These are phyloP conservation scores for Hydrangea macrophylla DNA, from an alignment of 148 eudicot species.

Conservation along the genomic window DNA sequence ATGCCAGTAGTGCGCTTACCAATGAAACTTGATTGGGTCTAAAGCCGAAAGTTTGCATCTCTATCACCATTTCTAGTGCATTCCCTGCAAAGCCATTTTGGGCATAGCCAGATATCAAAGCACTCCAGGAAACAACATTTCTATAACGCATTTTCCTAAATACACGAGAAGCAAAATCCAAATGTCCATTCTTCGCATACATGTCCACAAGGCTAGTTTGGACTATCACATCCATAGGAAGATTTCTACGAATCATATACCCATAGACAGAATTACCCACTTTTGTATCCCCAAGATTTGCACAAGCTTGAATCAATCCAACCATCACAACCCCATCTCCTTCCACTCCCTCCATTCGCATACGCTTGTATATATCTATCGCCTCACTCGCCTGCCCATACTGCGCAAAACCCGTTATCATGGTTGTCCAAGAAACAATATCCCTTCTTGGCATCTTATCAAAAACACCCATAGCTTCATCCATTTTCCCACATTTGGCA, in stretches of 20 bases:
- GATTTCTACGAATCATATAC: slow-evolving; percentile 46
- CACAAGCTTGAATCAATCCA: slow-evolving; percentile 64
- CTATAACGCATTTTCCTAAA: slow-evolving; percentile 41
- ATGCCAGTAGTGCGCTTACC: slow-evolving; percentile 59
- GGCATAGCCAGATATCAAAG: slow-evolving; percentile 65
- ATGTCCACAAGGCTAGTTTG: slow-evolving; percentile 64
- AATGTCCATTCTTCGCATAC: slow-evolving; percentile 61
- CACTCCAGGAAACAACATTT: slow-evolving; percentile 63
- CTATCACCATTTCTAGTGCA: slow-evolving; percentile 49
- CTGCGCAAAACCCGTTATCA: slow-evolving; percentile 59
- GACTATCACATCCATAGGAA: slow-evolving; percentile 41
- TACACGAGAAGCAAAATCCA: slow-evolving; percentile 44
- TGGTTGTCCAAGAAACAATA: slow-evolving; percentile 62
- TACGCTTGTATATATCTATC: slow-evolving; percentile 31
- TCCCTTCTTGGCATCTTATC: slow-evolving; percentile 50
- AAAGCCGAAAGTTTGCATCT: slow-evolving; percentile 59
- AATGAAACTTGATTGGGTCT: slow-evolving; percentile 54
- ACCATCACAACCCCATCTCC: slow-evolving; percentile 67
- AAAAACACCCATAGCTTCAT: slow-evolving; percentile 49
- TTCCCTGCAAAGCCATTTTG: slow-evolving; percentile 56
- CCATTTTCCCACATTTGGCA: slow-evolving; percentile 59
- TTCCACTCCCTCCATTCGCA: slow-evolving; percentile 44
- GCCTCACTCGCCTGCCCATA: slow-evolving; percentile 49
- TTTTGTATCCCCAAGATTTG: slow-evolving; percentile 41
- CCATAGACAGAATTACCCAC: slow-evolving; percentile 63